A percentile compares a stretch with the other conserved stretches of the same genome.
phyloP scores from a whole-genome alignment of 2,329 filamentous ascomycete genomes.

The Helotiales sp. region DNA sequence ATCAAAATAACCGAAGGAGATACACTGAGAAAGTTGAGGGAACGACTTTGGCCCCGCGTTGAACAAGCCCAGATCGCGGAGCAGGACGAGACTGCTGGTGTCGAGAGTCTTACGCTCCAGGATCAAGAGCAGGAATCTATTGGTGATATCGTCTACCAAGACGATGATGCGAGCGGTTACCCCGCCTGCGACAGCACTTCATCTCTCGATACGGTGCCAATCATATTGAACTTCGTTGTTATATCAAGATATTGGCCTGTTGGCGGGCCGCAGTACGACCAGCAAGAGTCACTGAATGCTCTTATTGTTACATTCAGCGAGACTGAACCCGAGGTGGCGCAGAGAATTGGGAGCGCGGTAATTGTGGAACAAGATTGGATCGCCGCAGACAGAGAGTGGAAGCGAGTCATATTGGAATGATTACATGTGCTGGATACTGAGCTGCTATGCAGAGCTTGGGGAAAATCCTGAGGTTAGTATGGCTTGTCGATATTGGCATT shows the following conservation, averaged over 20 bases:
- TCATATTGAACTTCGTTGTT: not conserved
- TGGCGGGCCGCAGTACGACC: not conserved
- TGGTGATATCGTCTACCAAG: not conserved
- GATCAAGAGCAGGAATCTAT: no score
- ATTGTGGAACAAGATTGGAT: constrained; percentile 14
- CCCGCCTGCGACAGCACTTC: not conserved
- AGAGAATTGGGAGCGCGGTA: not conserved
- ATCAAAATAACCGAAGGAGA: not conserved
- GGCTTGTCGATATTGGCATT: no score
- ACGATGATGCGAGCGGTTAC: no score
- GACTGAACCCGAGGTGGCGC: not conserved
- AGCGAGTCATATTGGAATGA: constrained; percentile 6
- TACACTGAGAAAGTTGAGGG: not conserved
- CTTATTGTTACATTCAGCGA: constrained; percentile 2
- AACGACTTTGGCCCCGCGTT: no score
- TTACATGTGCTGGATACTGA: not conserved
- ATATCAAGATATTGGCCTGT: not conserved
- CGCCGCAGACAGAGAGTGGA: constrained; percentile 8
- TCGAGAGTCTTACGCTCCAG: no score
- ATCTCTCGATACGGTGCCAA: not conserved
- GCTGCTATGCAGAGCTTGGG: not conserved
- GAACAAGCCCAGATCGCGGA: not conserved
- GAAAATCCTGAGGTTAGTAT: not conserved
- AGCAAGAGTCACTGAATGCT: not conserved
- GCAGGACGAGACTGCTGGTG: no score